phyloP scores from a whole-genome alignment of 2,329 filamentous ascomycete species.

The Trematosphaeria pertusa region DNA sequence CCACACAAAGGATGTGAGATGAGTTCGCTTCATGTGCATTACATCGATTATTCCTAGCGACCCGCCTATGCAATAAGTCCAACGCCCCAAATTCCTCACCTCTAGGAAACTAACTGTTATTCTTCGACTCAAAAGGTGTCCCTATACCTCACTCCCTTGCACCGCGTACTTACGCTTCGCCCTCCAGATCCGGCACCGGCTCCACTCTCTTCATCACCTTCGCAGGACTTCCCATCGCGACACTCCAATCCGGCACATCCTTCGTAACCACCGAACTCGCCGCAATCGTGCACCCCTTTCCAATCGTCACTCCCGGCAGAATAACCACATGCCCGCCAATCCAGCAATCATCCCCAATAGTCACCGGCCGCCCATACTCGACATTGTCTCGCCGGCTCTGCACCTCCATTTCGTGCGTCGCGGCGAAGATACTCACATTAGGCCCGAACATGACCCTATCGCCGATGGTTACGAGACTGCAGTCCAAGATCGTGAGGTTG shows the following conservation, averaged over 20 bases:
- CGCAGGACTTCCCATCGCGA: constrained; percentile 4
- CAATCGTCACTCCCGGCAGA: constrained; percentile 52
- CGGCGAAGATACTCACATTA: constrained; percentile 60
- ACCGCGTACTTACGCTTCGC: too few species aligned
- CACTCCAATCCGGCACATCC: constrained; percentile 35
- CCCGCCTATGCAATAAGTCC: too few species aligned
- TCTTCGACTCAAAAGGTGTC: too few species aligned
- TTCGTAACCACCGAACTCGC: constrained; percentile 51
- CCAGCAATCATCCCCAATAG: constrained; percentile 46
- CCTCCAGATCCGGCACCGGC: constrained; percentile 4
- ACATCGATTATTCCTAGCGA: too few species aligned
- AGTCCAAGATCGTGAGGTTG: constrained; percentile 61
- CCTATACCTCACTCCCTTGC: too few species aligned
- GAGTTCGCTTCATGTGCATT: too few species aligned
- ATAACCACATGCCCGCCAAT: constrained; percentile 33
- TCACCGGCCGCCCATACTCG: constrained; percentile 58
- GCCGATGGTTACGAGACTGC: constrained; percentile 60
- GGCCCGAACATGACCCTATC: constrained; percentile 61
- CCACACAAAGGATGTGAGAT: too few species aligned
- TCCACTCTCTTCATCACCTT: neutral
- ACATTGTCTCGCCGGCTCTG: constrained; percentile 55
- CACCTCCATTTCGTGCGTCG: constrained; percentile 61
- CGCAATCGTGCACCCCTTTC: constrained; percentile 51
- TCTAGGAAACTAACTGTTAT: too few species aligned
- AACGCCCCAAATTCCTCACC: too few species aligned